phyloP scores from a whole-genome alignment of 768 basidiomycete species.

The Phylloporus sp. region DNA sequence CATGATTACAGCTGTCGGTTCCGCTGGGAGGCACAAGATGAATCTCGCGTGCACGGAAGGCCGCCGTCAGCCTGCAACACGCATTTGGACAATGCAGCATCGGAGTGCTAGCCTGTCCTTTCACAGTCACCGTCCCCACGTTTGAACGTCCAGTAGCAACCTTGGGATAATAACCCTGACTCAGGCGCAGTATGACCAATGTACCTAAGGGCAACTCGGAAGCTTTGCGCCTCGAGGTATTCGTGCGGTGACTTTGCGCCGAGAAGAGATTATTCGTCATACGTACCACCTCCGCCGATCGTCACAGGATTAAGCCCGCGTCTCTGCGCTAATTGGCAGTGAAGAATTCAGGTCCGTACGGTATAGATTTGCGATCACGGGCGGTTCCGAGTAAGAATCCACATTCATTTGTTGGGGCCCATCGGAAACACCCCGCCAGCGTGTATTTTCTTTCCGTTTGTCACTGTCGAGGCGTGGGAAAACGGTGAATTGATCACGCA shows the following conservation, averaged over 20 bases:
- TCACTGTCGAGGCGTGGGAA: constrained; percentile 23
- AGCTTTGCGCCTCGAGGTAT: constrained; percentile 30
- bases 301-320: constrained; percentile 19
- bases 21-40: constrained; percentile 15
- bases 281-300: constrained; percentile 21
- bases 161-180: constrained; percentile 28
- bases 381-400: constrained; percentile 28
- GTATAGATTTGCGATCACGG: constrained; percentile 6
- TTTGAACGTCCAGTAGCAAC: constrained; percentile 9
- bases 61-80: constrained; percentile 8
- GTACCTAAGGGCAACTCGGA: constrained; percentile 32
- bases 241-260: constrained; percentile 28
- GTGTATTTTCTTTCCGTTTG: constrained; percentile 28
- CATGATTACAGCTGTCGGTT: constrained; percentile 27
- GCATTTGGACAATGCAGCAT: constrained; percentile 9
- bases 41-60: constrained; percentile 19
- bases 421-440: constrained; percentile 23
- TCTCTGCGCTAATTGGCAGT: constrained; percentile 9
- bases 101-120: constrained; percentile 8
- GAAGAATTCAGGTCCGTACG: constrained; percentile 6
- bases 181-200: constrained; percentile 22
- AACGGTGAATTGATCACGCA: constrained; percentile 24
- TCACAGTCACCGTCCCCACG: constrained; percentile 13
- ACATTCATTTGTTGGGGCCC: constrained; percentile 21
- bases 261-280: constrained; percentile 28